Base-by-base conservation (phyloP, 805 yeast genomes). In the Candida morakotiae region DNA sequence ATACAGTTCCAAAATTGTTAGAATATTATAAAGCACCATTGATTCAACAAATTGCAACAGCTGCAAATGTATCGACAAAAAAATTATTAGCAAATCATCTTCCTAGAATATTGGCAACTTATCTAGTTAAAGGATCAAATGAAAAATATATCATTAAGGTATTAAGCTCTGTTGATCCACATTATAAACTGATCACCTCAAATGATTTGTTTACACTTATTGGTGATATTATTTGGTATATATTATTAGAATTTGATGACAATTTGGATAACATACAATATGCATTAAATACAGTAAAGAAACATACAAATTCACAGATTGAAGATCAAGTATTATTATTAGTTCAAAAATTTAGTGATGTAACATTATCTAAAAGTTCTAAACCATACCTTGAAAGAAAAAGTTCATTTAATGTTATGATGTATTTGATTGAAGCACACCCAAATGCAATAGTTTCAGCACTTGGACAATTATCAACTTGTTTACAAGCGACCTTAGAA, bases 401-500 rank as follows among this genome's bases (percentile, higher is more conserved):
- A 1, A 72, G 77, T 25, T 81, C 91, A 1, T 68, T 91, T 2
- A 67, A 77, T 39, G 96, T 96, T 1, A 73, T 91, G 21, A 76
- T 81, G 26, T 76, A 82, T 40, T 59, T 91, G 17, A 76, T 85
- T 5, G 67, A 71, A 29, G 63, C 69, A 18, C 67, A 79, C 11
- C 74, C 84, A 21, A 73, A 77, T 4, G 75, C 84, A 2, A 62
- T 64, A 0, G 51, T 67, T 2, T 56, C 67, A 26, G 86, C 87
- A 0, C 58, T 84, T 24, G 94, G 96, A 0, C 98, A 89, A 53
- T 76, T 91, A 4, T 82, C 87, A 41, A 83, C 95, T 2, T 84
- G 95, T 48, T 62, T 91, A 9, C 96, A 87, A 52, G 79, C 88
- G 1, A 81, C 91, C 0, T 58, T 89, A 16, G 88, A 81, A 27